Evolutionary conservation across 352 stramenopile species (phyloP).

Genomic region (Globisporangium megalacanthum): DNA sequence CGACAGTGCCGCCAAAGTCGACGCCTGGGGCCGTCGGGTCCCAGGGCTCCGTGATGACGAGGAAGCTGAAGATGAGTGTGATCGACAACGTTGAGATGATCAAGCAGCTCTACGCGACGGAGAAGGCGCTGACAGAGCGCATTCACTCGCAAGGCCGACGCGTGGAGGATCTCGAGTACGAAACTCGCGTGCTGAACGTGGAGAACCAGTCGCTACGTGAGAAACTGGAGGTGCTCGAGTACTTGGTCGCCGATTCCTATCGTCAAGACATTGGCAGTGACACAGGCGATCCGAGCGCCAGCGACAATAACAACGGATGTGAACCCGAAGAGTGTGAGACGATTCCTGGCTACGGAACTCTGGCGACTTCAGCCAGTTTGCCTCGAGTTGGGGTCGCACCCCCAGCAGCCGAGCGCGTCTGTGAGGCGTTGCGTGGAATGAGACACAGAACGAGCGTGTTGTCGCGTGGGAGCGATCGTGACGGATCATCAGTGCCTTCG

Average conservation of each 20-base stretch:
- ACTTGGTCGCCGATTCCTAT: conserved; percentile 20
- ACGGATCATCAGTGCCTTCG: not conserved
- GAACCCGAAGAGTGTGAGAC: conserved; percentile 15
- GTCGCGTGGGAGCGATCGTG: too few species aligned
- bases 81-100: conserved; percentile 61
- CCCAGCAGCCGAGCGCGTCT: conserved; percentile 19
- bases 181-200: conserved; percentile 38
- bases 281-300: not conserved
- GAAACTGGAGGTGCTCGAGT: conserved; percentile 57
- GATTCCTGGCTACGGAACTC: conserved; percentile 31
- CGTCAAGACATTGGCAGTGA: not conserved
- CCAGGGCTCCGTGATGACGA: conserved; percentile 8
- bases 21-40: too few species aligned
- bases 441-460: not conserved
- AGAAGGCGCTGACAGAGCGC: conserved; percentile 29
- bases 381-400: conserved; percentile 5
- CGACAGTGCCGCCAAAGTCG: too few species aligned
- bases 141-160: conserved; percentile 14
- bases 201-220: conserved; percentile 53
- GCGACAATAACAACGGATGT: conserved; percentile 4
- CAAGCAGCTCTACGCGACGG: conserved; percentile 43
- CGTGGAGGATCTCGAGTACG: conserved; percentile 25
- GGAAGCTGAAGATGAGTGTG: conserved; percentile 39
- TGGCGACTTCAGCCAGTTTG: conserved; percentile 9
- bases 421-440: conserved; percentile 13